These are phyloP conservation scores for Tricharina praecox DNA, from an alignment of 495 filamentous ascomycete species.

Conservation along the genomic window DNA sequence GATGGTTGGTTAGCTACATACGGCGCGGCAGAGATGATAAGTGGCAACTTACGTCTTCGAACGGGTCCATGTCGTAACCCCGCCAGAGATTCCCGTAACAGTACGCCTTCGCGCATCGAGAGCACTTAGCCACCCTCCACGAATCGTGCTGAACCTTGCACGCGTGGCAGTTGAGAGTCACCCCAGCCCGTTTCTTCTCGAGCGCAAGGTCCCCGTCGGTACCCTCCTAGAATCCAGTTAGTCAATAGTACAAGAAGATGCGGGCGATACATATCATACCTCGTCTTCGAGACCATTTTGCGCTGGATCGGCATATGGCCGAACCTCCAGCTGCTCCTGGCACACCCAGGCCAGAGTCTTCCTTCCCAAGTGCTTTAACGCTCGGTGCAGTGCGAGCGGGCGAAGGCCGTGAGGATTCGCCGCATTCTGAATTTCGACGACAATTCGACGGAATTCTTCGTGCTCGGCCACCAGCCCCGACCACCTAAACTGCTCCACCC, in stretches of 20 bases:
- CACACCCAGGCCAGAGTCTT: slow-evolving; percentile 78
- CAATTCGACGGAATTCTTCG: slow-evolving; percentile 60
- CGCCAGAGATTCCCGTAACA: slow-evolving; percentile 81
- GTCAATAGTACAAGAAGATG: background rate
- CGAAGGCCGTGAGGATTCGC: slow-evolving; percentile 39
- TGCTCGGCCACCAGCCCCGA: slow-evolving; percentile 56
- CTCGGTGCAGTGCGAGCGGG: slow-evolving; percentile 41
- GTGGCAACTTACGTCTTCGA: slow-evolving; percentile 14
- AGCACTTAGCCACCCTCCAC: slow-evolving; percentile 70
- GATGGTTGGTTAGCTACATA: too few relatives aligned
- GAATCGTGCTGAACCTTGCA: slow-evolving; percentile 53
- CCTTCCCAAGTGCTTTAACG: slow-evolving; percentile 40
- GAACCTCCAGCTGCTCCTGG: slow-evolving; percentile 59
- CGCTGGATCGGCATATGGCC: slow-evolving; percentile 47
- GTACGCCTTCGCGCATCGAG: slow-evolving; percentile 53
- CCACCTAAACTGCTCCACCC: slow-evolving; percentile 90
- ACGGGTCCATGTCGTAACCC: slow-evolving; percentile 71
- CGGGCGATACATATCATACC: slow-evolving; percentile 3
- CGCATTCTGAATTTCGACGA: slow-evolving; percentile 48
- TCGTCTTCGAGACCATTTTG: slow-evolving; percentile 28
- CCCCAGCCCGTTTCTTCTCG: slow-evolving; percentile 30
- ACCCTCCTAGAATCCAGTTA: slow-evolving; percentile 19
- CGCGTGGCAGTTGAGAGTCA: slow-evolving; percentile 50
- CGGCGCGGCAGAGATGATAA: too few relatives aligned
- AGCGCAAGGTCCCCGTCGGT: slow-evolving; percentile 36